Percentiles rank a stretch among this genome's conserved stretches.
phyloP scores from a whole-genome alignment of 805 yeast genomes.

The Metschnikowia dekortorum region DNA sequence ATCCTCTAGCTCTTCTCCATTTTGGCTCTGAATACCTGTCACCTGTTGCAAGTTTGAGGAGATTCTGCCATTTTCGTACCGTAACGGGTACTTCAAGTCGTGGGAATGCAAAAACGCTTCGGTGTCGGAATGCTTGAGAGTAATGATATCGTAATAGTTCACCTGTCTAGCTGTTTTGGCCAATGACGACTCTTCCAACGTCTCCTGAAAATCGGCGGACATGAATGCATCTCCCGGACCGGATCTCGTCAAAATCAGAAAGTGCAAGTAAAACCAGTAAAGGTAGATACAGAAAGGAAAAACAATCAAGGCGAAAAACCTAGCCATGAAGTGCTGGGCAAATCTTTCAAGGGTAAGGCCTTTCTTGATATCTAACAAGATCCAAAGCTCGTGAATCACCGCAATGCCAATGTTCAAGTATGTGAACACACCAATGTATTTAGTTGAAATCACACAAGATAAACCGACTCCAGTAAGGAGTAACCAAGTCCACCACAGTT shows the following conservation, averaged over 20 bases:
- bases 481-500: slow-evolving; percentile 86
- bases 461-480: slow-evolving; percentile 76
- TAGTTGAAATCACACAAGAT: slow-evolving; percentile 90
- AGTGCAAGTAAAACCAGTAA: slow-evolving; percentile 90
- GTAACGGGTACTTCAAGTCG: slow-evolving; percentile 66
- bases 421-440: slow-evolving; percentile 93
- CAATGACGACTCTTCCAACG: slow-evolving; percentile 77
- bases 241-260: slow-evolving; percentile 71
- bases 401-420: slow-evolving; percentile 84
- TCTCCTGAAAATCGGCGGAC: slow-evolving; percentile 94
- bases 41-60: slow-evolving; percentile 95
- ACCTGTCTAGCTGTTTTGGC: slow-evolving; percentile 68
- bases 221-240: slow-evolving; percentile 96
- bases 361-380: slow-evolving; percentile 63
- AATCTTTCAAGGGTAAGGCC: slow-evolving; percentile 59
- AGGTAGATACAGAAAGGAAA: slow-evolving; percentile 80
- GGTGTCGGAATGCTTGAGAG: slow-evolving; percentile 78
- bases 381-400: slow-evolving; percentile 85
- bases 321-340: slow-evolving; percentile 66
- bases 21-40: slow-evolving; percentile 54
- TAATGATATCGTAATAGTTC: slow-evolving; percentile 70
- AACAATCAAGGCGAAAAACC: slow-evolving; percentile 66
- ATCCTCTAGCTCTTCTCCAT: slow-evolving; percentile 36
- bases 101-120: slow-evolving; percentile 83
- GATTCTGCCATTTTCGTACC: slow-evolving; percentile 94